Conservation (phyloP, 2,329 filamentous ascomycete species). For the Bipolaris bicolor region DNA sequence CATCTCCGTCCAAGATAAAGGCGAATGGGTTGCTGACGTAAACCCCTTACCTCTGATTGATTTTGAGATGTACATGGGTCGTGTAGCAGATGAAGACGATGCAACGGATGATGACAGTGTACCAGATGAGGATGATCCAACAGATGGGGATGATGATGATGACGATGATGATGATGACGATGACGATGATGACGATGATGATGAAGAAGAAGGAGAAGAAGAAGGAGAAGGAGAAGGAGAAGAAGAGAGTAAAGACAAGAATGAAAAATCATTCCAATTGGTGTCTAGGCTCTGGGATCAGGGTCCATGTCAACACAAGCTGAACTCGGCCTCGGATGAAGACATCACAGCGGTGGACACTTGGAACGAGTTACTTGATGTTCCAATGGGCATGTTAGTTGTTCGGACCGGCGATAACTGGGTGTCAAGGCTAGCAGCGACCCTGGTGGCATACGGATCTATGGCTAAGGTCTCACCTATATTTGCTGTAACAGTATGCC, state of each 20-base stretch:
- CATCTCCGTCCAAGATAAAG: conserved; percentile 4
- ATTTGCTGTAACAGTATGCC: not conserved
- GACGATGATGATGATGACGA: too few species aligned
- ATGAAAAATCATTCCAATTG: too few species aligned
- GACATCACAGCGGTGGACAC: not conserved
- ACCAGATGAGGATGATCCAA: too few species aligned
- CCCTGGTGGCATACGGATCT: not conserved
- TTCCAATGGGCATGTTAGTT: not conserved
- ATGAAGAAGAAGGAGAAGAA: too few species aligned
- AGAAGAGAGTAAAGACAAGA: too few species aligned
- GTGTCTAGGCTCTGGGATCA: not conserved
- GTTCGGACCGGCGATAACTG: not conserved
- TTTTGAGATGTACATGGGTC: too few species aligned
- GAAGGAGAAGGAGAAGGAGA: too few species aligned
- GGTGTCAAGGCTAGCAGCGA: not conserved
- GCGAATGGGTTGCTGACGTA: conserved; percentile 4
- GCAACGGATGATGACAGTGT: too few species aligned
- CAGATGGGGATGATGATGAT: too few species aligned
- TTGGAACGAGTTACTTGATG: not conserved
- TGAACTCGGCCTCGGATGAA: not conserved
- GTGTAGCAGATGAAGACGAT: too few species aligned
- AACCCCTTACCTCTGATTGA: not conserved
- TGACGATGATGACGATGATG: too few species aligned
- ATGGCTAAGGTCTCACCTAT: not conserved
- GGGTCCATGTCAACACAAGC: not conserved